These are phyloP conservation scores for Staphylotrichum tortipilum DNA, from an alignment of 495 filamentous ascomycete species.

Conservation along the genomic window DNA sequence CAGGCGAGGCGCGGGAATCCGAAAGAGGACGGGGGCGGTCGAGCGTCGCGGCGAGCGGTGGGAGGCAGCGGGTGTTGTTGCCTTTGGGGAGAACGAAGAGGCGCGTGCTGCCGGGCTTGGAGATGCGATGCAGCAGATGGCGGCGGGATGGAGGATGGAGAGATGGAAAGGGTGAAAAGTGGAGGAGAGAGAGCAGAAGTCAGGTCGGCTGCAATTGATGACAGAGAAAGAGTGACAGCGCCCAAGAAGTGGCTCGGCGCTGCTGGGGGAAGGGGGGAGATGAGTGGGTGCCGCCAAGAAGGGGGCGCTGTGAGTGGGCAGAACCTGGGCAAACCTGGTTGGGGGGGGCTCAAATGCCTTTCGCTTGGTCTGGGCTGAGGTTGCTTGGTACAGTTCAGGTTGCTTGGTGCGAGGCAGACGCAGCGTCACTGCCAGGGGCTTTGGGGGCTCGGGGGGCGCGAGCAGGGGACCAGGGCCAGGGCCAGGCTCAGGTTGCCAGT, in stretches of 20 bases:
- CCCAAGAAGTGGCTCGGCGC: constrained; percentile 24
- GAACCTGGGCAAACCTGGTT: background rate
- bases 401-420: too few relatives aligned
- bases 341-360: constrained; percentile 14
- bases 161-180: constrained; percentile 19
- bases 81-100: constrained; percentile 1
- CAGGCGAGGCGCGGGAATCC: background rate
- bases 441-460: too few relatives aligned
- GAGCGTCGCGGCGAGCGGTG: constrained; percentile 2
- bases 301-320: constrained; percentile 22
- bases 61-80: constrained; percentile 10
- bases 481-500: too few relatives aligned
- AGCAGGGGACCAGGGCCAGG: too few relatives aligned
- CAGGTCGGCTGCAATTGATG: constrained; percentile 25
- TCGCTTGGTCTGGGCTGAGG: constrained; percentile 23
- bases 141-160: too few relatives aligned
- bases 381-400: too few relatives aligned
- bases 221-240: constrained; percentile 28
- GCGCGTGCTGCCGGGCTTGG: constrained; percentile 5
- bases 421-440: constrained; percentile 8
- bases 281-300: constrained; percentile 7
- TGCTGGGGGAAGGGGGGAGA: constrained; percentile 32
- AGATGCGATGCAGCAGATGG: constrained; percentile 15
- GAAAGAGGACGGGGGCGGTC: constrained; percentile 5
- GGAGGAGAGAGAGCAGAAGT: constrained; percentile 23